A percentile compares a stretch with the other conserved stretches of the same genome.
These are phyloP conservation scores for Helianthus tuberosus DNA, from an alignment of 129 eudicot genomes.

Conservation along the genomic window DNA sequence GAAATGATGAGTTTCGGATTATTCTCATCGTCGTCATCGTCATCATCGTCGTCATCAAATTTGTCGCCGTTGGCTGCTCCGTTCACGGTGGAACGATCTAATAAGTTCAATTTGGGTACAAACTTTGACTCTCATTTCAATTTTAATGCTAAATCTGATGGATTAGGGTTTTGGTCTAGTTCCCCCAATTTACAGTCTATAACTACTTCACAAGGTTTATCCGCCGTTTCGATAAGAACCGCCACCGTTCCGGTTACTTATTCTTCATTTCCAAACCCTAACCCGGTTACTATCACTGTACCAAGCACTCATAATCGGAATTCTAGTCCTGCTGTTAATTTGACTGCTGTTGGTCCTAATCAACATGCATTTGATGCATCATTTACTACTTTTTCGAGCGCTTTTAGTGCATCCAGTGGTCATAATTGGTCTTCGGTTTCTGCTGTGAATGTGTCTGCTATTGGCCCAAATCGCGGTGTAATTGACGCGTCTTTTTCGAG, in stretches of 20 bases:
- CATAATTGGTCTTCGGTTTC: neutral
- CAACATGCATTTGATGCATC: too few relatives aligned
- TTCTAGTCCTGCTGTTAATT: too few relatives aligned
- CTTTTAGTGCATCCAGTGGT: neutral
- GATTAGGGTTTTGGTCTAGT: neutral
- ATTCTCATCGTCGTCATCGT: constrained; percentile 31
- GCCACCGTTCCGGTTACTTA: constrained; percentile 12
- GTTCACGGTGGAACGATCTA: constrained; percentile 66
- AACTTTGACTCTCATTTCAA: constrained; percentile 41
- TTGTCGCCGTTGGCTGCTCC: constrained; percentile 88
- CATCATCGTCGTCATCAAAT: constrained; percentile 47
- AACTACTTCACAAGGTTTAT: constrained; percentile 32
- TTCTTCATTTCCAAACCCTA: neutral
- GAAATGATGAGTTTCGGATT: constrained; percentile 61
- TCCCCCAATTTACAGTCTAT: constrained; percentile 32
- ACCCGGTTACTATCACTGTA: neutral
- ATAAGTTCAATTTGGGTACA: constrained; percentile 27
- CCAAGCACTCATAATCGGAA: constrained; percentile 12
- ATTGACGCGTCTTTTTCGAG: neutral
- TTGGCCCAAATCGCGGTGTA: constrained; percentile 14
- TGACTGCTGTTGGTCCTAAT: constrained; percentile 20
- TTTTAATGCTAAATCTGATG: constrained; percentile 28
- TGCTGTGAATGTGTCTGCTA: neutral
- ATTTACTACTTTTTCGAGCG: neutral
- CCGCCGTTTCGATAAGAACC: constrained; percentile 36